Evolutionary conservation across 2,329 filamentous ascomycete species (phyloP).

Genomic region (Diaporthe ampelina): DNA sequence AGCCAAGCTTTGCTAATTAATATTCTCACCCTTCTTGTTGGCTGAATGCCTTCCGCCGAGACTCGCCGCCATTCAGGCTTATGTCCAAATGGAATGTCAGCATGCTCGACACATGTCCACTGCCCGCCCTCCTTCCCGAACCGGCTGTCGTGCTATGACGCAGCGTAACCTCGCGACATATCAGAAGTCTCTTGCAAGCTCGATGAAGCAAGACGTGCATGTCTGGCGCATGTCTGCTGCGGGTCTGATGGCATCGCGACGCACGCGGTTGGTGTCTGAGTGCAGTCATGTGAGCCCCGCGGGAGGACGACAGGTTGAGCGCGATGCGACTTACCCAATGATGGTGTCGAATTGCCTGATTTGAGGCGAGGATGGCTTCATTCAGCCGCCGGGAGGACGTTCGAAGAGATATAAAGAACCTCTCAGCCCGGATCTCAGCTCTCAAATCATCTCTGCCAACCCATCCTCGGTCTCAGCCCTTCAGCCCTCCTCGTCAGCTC

Average conservation of each 20-base stretch:
- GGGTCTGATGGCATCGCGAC: not conserved
- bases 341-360: constrained; percentile 23
- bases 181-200: constrained; percentile 15
- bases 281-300: constrained; percentile 14
- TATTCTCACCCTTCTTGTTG: not conserved
- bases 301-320: not conserved
- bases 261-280: constrained; percentile 7
- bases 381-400: not conserved
- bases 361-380: constrained; percentile 20
- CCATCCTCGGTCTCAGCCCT: constrained; percentile 4
- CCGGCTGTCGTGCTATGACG: not conserved
- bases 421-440: not conserved
- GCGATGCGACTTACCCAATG: not conserved
- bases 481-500: constrained; percentile 26
- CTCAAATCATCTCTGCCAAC: not conserved
- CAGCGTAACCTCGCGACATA: constrained; percentile 29
- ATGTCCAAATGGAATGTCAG: constrained; percentile 14
- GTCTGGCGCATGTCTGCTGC: constrained; percentile 9
- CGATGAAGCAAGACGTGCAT: constrained; percentile 6
- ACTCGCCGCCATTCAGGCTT: constrained; percentile 19
- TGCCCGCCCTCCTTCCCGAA: constrained; percentile 21
- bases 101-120: not conserved
- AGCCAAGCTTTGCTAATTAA: constrained; percentile 19
- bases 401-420: constrained; percentile 11
- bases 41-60: constrained; percentile 5